Evolutionary conservation across 1,284 basidiomycete genomes (phyloP).

Genomic region (Apiotrichum porosum): DNA sequence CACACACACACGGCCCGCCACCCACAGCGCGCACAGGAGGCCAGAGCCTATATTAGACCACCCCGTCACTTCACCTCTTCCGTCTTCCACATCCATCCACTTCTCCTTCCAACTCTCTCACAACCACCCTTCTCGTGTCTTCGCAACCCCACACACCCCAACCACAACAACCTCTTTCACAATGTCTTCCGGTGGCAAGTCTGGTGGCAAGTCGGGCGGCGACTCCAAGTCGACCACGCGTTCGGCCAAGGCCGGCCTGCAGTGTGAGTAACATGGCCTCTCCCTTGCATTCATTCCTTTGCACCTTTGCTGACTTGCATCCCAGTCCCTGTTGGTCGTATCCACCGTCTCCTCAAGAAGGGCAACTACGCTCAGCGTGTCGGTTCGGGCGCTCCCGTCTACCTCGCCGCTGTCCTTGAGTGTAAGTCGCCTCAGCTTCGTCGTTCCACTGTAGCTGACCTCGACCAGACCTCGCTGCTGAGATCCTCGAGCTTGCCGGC

Average conservation of each 20-base stretch:
- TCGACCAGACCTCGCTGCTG: constrained; percentile 62
- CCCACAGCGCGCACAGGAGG: too few relatives aligned
- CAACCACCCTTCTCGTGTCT: not conserved
- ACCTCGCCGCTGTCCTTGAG: constrained; percentile 62
- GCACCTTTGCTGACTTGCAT: too few relatives aligned
- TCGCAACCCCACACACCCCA: constrained; percentile 8
- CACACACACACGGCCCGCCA: too few relatives aligned
- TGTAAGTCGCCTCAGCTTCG: too few relatives aligned
- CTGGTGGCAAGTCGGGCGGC: constrained; percentile 52
- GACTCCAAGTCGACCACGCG: constrained; percentile 61
- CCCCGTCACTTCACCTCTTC: not conserved
- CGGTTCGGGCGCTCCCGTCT: constrained; percentile 57
- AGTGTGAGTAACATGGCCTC: constrained; percentile 47
- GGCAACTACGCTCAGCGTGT: constrained; percentile 77
- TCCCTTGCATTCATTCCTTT: constrained; percentile 8
- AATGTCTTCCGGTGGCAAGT: constrained; percentile 56
- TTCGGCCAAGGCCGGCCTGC: constrained; percentile 77
- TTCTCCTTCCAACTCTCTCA: constrained; percentile 4
- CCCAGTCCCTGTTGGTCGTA: constrained; percentile 75
- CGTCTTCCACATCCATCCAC: not conserved
- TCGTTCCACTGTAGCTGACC: not conserved
- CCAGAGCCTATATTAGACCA: too few relatives aligned
- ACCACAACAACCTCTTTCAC: constrained; percentile 33
- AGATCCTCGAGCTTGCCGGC: constrained; percentile 81
- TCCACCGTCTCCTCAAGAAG: constrained; percentile 77